Evolutionary conservation across 129 eudicot genomes (phyloP), one percentile per base, ranked within the genome.

Genomic region (Helianthus tuberosus): DNA sequence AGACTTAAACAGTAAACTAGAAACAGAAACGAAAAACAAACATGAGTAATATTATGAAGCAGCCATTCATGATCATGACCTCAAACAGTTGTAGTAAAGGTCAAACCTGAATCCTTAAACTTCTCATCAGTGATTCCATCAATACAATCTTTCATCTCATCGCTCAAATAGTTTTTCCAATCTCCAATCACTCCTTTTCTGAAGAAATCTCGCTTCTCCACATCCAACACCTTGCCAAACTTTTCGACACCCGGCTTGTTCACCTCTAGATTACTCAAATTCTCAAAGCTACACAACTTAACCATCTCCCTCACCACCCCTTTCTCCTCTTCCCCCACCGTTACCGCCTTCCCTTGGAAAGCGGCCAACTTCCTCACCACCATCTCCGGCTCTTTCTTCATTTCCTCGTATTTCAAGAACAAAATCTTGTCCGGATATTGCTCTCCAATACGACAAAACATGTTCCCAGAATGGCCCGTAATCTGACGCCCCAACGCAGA

Each of bases 401-500:
- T 15, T 5, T 86, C 91, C 73, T 86, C 91, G 3, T 80, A 86
- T 46, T 76, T 81, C 38, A 83, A 36, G 61, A 83, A 83, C 14
- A 80, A 10, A 44, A 77, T 57, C 6, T 48, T 41, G 0, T 71
- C 58, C 5, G 89, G 86, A 36, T 35, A 51, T 41, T 78, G 73
- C 79, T 46, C 68, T 78, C 73, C 73, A 80, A 65, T 83, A 86
- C 7, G 50, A 84, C 71, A 82, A 0, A 10, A 79, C 76, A 64
- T 82, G 90, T 6, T 83, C 86, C 77, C 86, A 80, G 13, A 68
- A 86, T 0, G 88, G 81, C 25, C 88, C 90, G 27, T 8, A 82
- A 1, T 75, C 68, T 1, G 66, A 14, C 8, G 60, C 20, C 13
- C 88, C 86, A 13, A 29, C 15, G 15, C 81, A 71, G 25, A 83